Conservation (phyloP, 148 eudicot genomes). For the Vaccinium corymbosum region DNA sequence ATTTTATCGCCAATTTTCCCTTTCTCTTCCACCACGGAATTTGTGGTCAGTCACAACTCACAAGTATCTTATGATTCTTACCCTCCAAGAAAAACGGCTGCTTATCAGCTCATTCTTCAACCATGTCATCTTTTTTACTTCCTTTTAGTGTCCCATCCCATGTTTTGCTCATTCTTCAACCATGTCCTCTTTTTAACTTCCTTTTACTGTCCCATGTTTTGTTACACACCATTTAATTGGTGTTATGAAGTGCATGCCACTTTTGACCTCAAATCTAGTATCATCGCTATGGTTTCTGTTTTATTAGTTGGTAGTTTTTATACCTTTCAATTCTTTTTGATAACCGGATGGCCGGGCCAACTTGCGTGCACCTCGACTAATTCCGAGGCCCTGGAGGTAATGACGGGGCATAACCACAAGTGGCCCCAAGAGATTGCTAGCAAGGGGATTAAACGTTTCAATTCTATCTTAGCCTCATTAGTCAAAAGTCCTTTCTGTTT, state of each 20-base stretch:
- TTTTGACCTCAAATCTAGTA: neutral
- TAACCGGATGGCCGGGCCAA: too few species aligned
- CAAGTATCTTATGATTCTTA: neutral
- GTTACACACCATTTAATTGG: neutral
- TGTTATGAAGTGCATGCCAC: neutral
- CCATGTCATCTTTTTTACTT: neutral
- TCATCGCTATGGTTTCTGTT: neutral
- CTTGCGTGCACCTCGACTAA: too few species aligned
- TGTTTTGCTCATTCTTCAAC: neutral
- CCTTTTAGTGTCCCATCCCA: neutral
- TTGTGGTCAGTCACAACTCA: neutral
- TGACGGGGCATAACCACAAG: too few species aligned
- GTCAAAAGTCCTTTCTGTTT: neutral
- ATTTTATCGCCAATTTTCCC: neutral
- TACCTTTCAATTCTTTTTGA: neutral
- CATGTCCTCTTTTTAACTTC: neutral
- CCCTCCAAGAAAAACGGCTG: neutral
- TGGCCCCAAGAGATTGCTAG: too few species aligned
- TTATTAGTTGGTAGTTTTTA: neutral
- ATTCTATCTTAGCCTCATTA: neutral
- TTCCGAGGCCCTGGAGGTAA: too few species aligned
- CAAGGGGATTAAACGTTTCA: neutral
- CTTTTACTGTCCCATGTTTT: neutral
- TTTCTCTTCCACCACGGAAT: neutral
- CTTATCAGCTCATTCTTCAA: neutral